These are phyloP conservation scores for Colletotrichum phormii DNA, from an alignment of 2,329 filamentous ascomycete genomes.

Conservation along the genomic window DNA sequence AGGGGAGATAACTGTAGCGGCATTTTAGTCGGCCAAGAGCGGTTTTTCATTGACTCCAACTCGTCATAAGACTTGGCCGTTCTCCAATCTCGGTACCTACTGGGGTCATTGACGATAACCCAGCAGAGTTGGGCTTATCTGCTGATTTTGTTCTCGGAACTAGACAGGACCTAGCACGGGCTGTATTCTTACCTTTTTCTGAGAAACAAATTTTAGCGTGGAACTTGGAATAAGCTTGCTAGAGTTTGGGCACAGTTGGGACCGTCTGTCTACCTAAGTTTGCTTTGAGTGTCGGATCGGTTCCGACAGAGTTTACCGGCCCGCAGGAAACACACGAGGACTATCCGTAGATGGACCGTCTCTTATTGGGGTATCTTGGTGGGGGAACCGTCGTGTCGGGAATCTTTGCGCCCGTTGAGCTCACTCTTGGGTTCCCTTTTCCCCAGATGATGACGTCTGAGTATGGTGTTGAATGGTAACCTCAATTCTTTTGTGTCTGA, in stretches of 20 bases:
- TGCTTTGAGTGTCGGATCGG: not conserved
- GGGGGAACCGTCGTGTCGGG: slow-evolving; percentile 1
- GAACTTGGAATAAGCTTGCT: not conserved
- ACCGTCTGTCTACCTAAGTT: too few species aligned
- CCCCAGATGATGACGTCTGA: not conserved
- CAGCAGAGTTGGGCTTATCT: not conserved
- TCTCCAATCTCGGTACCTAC: not conserved
- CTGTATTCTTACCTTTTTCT: not conserved
- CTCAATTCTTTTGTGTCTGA: not conserved
- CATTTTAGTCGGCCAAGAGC: not conserved
- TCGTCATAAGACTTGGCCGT: not conserved
- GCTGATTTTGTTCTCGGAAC: not conserved
- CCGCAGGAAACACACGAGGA: not conserved
- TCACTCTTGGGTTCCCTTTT: not conserved
- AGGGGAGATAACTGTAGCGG: not conserved
- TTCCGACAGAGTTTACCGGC: slow-evolving; percentile 2
- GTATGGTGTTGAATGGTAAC: too few species aligned
- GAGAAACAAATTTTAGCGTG: not conserved
- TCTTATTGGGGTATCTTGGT: not conserved
- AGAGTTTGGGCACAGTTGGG: not conserved
- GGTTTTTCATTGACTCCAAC: not conserved
- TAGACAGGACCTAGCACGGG: not conserved
- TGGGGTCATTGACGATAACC: too few species aligned
- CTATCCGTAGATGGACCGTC: too few species aligned
- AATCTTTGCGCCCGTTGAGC: not conserved